Evolutionary conservation across 2,329 filamentous ascomycete species (phyloP).

Genomic region (Passalora sequoiae): DNA sequence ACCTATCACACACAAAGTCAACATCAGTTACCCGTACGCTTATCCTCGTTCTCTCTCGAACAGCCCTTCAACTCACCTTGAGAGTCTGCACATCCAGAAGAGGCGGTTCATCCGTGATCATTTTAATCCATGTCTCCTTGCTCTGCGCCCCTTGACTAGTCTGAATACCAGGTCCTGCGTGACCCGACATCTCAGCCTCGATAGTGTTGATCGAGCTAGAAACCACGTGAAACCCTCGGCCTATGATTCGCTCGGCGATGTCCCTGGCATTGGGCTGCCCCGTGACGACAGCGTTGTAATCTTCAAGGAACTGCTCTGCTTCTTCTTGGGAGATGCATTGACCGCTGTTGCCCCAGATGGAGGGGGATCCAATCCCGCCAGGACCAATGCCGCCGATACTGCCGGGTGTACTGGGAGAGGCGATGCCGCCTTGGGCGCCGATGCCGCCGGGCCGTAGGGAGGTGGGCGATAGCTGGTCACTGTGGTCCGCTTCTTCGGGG

Average conservation of each 20-base stretch:
- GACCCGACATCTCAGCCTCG: constrained; percentile 6
- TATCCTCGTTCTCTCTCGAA: too few relatives aligned
- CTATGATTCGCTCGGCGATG: constrained; percentile 14
- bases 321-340: constrained; percentile 13
- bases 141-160: constrained; percentile 3
- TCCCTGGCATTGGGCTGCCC: constrained; percentile 1
- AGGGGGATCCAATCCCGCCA: background rate
- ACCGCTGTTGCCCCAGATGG: background rate
- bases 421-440: background rate
- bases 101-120: constrained; percentile 1
- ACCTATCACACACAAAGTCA: constrained; percentile 2
- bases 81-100: constrained; percentile 1
- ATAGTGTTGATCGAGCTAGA: constrained; percentile 17
- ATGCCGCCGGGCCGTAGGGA: background rate
- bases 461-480: too few relatives aligned
- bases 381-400: background rate
- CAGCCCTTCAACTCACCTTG: background rate
- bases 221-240: constrained; percentile 12
- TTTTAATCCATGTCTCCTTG: constrained; percentile 13
- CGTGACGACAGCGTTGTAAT: constrained; percentile 11
- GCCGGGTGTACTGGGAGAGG: background rate
- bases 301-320: constrained; percentile 10
- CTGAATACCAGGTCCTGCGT: too few relatives aligned
- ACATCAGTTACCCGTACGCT: too few relatives aligned
- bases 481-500: too few relatives aligned